phyloP scores from a whole-genome alignment of 768 basidiomycete species.

The Mycena galericulata region DNA sequence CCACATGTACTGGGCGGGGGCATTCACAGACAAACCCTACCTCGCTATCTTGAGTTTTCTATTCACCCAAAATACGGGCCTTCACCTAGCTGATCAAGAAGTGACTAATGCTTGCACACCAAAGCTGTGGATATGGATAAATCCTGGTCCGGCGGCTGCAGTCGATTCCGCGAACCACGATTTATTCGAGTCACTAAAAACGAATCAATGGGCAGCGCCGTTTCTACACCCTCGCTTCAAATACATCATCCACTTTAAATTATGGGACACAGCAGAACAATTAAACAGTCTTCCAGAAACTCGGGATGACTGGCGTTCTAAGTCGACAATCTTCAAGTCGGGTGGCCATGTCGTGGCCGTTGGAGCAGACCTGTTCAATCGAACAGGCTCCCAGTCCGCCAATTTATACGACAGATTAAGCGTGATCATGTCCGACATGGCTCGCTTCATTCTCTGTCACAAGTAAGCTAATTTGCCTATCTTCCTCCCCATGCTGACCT shows the following conservation, averaged over 20 bases:
- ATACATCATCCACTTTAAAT: conserved; percentile 92
- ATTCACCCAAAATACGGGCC: conserved; percentile 92
- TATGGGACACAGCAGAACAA: conserved; percentile 99
- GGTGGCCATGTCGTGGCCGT: conserved; percentile 68
- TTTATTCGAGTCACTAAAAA: conserved; percentile 84
- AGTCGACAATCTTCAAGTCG: conserved; percentile 85
- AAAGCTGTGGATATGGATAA: conserved; percentile 96
- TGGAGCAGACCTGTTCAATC: conserved; percentile 61
- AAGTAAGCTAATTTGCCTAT: conserved; percentile 41
- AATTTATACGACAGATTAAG: conserved; percentile 90
- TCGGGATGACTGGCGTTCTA: conserved; percentile 89
- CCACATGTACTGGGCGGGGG: conserved; percentile 99
- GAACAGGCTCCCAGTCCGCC: conserved; percentile 88
- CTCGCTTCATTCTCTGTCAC: conserved; percentile 94
- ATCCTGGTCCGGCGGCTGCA: conserved; percentile 76
- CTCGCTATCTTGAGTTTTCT: conserved; percentile 95
- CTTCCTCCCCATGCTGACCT: conserved; percentile 6
- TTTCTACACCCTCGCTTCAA: conserved; percentile 94
- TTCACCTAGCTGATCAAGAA: conserved; percentile 71
- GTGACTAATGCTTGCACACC: conserved; percentile 76
- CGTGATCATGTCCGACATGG: conserved; percentile 96
- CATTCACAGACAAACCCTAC: conserved; percentile 99
- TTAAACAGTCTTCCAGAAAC: conserved; percentile 91
- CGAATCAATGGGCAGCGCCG: conserved; percentile 94
- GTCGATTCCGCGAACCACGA: conserved; percentile 82